Base-by-base conservation (phyloP, 1,139 yeast species). In the Kodamaea suecica region DNA sequence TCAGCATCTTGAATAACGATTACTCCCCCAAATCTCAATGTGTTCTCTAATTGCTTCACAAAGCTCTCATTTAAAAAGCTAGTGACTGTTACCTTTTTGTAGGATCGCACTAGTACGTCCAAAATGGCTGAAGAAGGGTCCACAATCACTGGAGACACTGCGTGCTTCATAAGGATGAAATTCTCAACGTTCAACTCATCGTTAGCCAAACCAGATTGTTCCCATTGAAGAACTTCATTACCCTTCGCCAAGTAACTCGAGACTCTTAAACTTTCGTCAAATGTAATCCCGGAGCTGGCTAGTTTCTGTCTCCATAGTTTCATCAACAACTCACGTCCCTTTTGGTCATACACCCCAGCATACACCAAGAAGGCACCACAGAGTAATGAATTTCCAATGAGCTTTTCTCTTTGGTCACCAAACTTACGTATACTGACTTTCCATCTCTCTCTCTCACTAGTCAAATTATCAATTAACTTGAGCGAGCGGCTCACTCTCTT, bases 391-490 rank as follows among this genome's bases (percentile, higher is more conserved):
- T 83, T 76, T 1, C 96, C 97, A 16, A 78, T 64, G 4, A 86
- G 50, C 12, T 65, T 56, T 17, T 66, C 66, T 28, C 76, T 65
- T 31, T 70, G 67, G 0, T 52, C 42, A 9, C 65, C 67, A 50
- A 83, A 88, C 23, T 65, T 66, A 10, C 60, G 56, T 12, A 81
- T 71, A 29, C 80, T 76, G 2, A 48, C 53, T 19, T 73, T 64
- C 98, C 98, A 92, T 49, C 97, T 70, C n/a, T 64, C 61, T 45
- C 83, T 72, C 53, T 92, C 98, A 1, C 62, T 57, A 0, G 81
- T 71, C 42, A 92, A 65, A 44, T 76, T 80, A 5, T 77, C 80
- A 30, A 90, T 66, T 30, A 92, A 64, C 15, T 64, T 56, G 37
- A 75, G 61, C 44, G 96, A 84, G 34, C 95, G 65, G 2, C 54